Conservation (phyloP, 2,329 filamentous ascomycete species). For the Beauveria brongniartii region DNA sequence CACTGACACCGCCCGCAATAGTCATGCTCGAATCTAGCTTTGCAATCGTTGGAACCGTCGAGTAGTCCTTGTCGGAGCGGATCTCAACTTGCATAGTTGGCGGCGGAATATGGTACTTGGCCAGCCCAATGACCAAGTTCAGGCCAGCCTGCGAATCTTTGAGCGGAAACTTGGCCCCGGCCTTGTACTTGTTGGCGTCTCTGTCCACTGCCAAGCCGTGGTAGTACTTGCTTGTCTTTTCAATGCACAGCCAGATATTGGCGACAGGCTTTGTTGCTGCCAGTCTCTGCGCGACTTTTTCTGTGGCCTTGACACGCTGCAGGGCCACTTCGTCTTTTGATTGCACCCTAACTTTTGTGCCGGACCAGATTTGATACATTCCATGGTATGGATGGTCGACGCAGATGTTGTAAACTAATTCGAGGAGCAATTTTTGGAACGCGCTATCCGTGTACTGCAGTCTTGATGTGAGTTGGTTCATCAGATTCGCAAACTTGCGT, state of each 20-base stretch:
- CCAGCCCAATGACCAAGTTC: conserved; percentile 54
- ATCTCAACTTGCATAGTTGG: conserved; percentile 82
- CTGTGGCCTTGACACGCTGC: conserved; percentile 67
- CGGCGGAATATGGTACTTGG: conserved; percentile 67
- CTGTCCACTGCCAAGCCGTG: conserved; percentile 57
- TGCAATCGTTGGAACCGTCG: conserved; percentile 61
- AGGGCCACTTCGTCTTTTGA: conserved; percentile 66
- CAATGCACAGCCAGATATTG: conserved; percentile 61
- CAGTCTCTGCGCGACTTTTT: conserved; percentile 56
- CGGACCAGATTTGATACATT: conserved; percentile 93
- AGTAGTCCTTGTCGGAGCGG: conserved; percentile 66
- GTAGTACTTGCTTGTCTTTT: conserved; percentile 63
- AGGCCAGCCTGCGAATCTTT: conserved; percentile 56
- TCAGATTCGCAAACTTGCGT: conserved; percentile 82
- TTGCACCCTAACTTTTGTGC: conserved; percentile 60
- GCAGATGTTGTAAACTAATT: conserved; percentile 75
- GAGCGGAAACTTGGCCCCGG: conserved; percentile 55
- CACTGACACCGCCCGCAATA: conserved; percentile 84
- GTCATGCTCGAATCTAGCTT: conserved; percentile 68
- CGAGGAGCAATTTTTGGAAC: conserved; percentile 71
- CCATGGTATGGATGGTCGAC: conserved; percentile 91
- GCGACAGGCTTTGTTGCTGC: conserved; percentile 41
- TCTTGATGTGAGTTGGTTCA: conserved; percentile 95
- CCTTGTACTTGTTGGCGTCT: conserved; percentile 58
- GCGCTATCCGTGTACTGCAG: conserved; percentile 60